Evolutionary conservation across 306 rosid genomes (phyloP).

Genomic region (Alnus rubra): DNA sequence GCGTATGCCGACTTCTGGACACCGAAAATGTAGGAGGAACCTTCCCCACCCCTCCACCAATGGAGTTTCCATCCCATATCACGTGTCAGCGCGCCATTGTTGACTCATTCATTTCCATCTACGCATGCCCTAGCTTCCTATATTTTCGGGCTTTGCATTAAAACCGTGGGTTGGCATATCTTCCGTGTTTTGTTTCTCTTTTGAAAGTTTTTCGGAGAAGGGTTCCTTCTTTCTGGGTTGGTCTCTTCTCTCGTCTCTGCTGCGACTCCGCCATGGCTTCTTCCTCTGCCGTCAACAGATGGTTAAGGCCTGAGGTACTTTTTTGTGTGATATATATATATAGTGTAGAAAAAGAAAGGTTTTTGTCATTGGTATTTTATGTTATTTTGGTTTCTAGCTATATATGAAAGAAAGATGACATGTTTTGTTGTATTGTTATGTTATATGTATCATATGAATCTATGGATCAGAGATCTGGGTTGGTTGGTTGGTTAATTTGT

Average conservation of each 20-base stretch:
- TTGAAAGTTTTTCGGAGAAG: slow-evolving; percentile 19
- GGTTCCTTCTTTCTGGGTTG: slow-evolving; percentile 9
- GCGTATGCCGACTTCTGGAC: not conserved
- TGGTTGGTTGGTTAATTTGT: not conserved
- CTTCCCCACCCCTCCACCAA: not conserved
- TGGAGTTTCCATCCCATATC: not conserved
- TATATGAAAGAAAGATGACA: not conserved
- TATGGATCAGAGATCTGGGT: not conserved
- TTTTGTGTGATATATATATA: no score
- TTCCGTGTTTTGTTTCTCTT: not conserved
- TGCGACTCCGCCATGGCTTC: slow-evolving; percentile 32
- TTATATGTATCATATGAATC: not conserved
- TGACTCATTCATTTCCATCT: slow-evolving; percentile 28
- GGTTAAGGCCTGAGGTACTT: slow-evolving; percentile 89
- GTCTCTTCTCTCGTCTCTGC: slow-evolving; percentile 10
- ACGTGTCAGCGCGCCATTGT: slow-evolving; percentile 29
- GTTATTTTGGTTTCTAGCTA: not conserved
- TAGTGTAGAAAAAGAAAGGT: not conserved
- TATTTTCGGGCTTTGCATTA: slow-evolving; percentile 4
- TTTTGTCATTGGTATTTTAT: not conserved
- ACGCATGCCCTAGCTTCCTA: slow-evolving; percentile 10
- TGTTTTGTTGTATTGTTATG: not conserved
- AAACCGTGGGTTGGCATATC: slow-evolving; percentile 4
- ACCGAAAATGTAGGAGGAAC: not conserved
- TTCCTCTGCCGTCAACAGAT: slow-evolving; percentile 47